Conservation (phyloP, 75 land plant genomes). For the Chamaecyparis obtusa region DNA sequence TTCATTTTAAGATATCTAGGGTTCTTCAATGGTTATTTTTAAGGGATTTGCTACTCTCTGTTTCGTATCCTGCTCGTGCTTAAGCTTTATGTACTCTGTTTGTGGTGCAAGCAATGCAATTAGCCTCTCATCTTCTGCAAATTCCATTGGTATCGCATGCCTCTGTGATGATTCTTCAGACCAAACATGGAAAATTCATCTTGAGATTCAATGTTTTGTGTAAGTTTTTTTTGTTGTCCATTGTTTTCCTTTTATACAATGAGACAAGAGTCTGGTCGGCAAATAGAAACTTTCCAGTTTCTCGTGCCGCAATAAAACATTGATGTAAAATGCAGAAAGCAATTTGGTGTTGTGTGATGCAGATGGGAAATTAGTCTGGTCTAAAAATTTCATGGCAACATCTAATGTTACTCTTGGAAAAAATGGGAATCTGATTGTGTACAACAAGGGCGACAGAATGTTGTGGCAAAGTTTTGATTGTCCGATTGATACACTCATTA, state of each 20-base stretch:
- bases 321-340: background rate
- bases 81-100: background rate
- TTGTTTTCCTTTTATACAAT: background rate
- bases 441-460: conserved; percentile 30
- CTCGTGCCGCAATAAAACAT: background rate
- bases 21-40: background rate
- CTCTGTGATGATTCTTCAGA: background rate
- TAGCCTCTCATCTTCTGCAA: background rate
- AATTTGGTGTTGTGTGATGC: conserved; percentile 3
- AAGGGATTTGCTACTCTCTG: background rate
- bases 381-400: conserved; percentile 28
- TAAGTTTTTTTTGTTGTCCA: background rate
- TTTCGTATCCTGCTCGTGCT: background rate
- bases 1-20: background rate
- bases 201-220: background rate
- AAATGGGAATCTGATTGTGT: conserved; percentile 58
- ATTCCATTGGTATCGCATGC: background rate
- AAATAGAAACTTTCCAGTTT: background rate
- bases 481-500: conserved; percentile 70
- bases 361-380: conserved; percentile 39
- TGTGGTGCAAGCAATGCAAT: background rate
- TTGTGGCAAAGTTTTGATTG: conserved; percentile 71
- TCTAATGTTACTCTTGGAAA: conserved; percentile 29
- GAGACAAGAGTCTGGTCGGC: background rate
- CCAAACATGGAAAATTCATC: background rate